Conservation (phyloP, 345 rosid genomes). For the Eucalyptus paniculata region DNA sequence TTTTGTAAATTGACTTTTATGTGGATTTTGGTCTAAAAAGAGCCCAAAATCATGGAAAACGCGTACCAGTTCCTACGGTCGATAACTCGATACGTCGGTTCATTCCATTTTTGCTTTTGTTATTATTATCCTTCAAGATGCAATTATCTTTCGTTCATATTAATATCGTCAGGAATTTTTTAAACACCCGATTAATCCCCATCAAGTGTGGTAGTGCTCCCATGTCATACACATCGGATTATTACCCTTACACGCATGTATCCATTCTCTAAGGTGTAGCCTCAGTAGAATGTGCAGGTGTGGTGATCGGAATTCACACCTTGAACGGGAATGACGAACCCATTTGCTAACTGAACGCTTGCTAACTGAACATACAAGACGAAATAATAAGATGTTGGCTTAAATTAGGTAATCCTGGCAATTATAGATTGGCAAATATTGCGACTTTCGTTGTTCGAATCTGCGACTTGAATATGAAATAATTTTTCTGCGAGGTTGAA, state of each 20-base stretch:
- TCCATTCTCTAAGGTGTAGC: background rate
- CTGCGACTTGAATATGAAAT: background rate
- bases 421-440: background rate
- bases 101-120: background rate
- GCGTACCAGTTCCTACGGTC: background rate
- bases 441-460: background rate
- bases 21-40: background rate
- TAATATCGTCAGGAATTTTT: background rate
- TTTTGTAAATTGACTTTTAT: background rate
- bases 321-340: background rate
- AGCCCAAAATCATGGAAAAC: background rate
- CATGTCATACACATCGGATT: background rate
- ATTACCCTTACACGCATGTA: background rate
- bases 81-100: background rate
- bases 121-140: background rate
- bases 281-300: accelerated
- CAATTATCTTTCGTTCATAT: background rate
- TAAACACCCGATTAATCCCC: background rate
- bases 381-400: background rate
- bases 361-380: background rate
- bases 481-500: background rate
- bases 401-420: background rate
- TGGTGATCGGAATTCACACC: background rate
- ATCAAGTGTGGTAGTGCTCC: background rate
- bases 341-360: background rate